Conservation (phyloP, 805 yeast genomes). For the Suhomyces canberraensis region DNA sequence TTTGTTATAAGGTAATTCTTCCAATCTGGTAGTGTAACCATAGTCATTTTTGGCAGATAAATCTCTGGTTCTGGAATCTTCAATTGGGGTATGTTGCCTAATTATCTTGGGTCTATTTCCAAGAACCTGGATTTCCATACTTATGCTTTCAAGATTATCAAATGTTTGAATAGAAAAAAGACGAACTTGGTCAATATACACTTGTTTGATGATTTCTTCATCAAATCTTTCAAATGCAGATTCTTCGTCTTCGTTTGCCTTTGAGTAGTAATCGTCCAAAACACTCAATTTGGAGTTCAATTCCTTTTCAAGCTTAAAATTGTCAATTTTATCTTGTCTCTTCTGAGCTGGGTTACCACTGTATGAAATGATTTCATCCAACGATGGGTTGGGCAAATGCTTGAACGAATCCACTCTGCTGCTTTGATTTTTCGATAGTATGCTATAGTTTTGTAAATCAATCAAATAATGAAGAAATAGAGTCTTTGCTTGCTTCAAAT, state of each 20-base stretch:
- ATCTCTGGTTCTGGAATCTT: constrained; percentile 8
- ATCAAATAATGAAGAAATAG: constrained; percentile 35
- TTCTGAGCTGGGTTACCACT: constrained; percentile 39
- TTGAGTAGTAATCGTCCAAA: constrained; percentile 28
- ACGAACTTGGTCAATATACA: constrained; percentile 55
- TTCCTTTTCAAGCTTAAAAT: constrained; percentile 58
- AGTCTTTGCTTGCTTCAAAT: constrained; percentile 34
- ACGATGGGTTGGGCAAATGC: constrained; percentile 38
- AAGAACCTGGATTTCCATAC: constrained; percentile 69
- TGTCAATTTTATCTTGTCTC: constrained; percentile 71
- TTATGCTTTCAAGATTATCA: constrained; percentile 51
- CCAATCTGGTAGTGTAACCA: constrained; percentile 65
- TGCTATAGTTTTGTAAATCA: constrained; percentile 14
- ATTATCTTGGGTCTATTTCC: constrained; percentile 33
- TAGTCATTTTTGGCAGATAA: constrained; percentile 21
- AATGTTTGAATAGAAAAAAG: constrained; percentile 53
- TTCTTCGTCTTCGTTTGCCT: constrained; percentile 12
- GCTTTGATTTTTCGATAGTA: constrained; percentile 38
- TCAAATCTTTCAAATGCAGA: constrained; percentile 39
- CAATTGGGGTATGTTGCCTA: constrained; percentile 10
- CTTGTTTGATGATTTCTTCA: constrained; percentile 60
- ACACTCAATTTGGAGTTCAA: constrained; percentile 42
- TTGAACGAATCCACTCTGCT: constrained; percentile 40
- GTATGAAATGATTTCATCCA: constrained; percentile 28
- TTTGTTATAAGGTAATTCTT: constrained; percentile 44